phyloP scores from a whole-genome alignment of 164 flowering plant genomes.

The Tetrastigma voinierianum region DNA sequence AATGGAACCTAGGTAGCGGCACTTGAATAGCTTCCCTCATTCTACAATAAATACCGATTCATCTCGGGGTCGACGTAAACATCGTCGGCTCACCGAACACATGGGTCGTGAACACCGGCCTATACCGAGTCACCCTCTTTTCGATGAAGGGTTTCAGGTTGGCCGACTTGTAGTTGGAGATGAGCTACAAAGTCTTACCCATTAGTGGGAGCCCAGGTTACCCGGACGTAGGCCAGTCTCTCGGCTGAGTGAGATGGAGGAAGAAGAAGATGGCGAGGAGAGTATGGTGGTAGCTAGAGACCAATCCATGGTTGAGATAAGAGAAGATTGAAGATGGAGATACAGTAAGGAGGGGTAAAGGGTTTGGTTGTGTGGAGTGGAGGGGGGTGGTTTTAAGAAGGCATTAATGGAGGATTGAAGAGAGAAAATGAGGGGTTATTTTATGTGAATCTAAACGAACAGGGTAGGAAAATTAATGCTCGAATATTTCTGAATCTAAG shows the following conservation, averaged over 20 bases:
- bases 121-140: too few relatives aligned
- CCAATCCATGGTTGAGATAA: too few relatives aligned
- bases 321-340: too few relatives aligned
- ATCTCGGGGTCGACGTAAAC: constrained; percentile 84
- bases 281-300: too few relatives aligned
- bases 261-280: constrained; percentile 19
- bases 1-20: constrained; percentile 82
- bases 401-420: too few relatives aligned
- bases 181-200: constrained; percentile 87
- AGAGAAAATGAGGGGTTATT: constrained; percentile 21
- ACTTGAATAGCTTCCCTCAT: constrained; percentile 88
- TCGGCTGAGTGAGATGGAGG: constrained; percentile 24
- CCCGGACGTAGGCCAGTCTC: constrained; percentile 70
- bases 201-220: constrained; percentile 67
- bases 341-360: too few relatives aligned
- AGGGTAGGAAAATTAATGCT: constrained; percentile 8
- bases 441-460: neutral
- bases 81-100: constrained; percentile 94
- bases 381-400: too few relatives aligned
- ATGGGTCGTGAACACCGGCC: constrained; percentile 78
- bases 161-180: constrained; percentile 81
- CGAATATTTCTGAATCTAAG: constrained; percentile 18
- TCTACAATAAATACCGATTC: constrained; percentile 82
- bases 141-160: constrained; percentile 97
- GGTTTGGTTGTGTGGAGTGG: too few relatives aligned